These are phyloP conservation scores for Apodospora peruviana DNA, from an alignment of 495 filamentous ascomycete genomes.

Conservation along the genomic window DNA sequence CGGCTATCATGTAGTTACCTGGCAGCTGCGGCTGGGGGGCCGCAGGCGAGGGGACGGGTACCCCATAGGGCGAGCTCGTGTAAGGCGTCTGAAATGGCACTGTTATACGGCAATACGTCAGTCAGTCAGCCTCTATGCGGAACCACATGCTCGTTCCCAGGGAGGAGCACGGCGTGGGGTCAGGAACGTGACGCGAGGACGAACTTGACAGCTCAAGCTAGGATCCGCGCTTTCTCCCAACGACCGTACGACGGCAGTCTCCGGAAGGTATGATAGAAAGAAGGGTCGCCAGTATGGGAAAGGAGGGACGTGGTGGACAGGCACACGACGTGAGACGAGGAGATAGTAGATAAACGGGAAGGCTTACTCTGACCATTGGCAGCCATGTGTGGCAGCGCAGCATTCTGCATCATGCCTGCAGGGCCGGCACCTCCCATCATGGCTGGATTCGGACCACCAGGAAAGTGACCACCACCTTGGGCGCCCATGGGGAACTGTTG, in stretches of 20 bases:
- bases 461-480: constrained; percentile 33
- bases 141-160: neutral
- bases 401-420: constrained; percentile 51
- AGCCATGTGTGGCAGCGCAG: constrained; percentile 47
- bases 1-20: constrained; percentile 44
- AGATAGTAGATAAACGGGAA: constrained; percentile 8
- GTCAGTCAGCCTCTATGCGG: neutral
- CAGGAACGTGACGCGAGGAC: neutral
- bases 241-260: neutral
- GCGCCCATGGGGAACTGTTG: constrained; percentile 43
- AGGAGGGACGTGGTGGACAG: neutral
- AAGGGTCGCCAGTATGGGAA: neutral
- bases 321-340: constrained; percentile 1
- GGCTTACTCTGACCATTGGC: constrained; percentile 47
- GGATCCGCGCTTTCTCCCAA: neutral
- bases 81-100: constrained; percentile 51
- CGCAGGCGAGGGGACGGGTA: constrained; percentile 35
- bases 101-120: constrained; percentile 13
- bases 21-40: constrained; percentile 40
- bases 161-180: neutral
- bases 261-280: constrained; percentile 1
- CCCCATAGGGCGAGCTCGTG: constrained; percentile 44
- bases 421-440: constrained; percentile 44
- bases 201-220: neutral
- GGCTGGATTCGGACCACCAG: constrained; percentile 34